Evolutionary conservation across 495 filamentous ascomycete genomes (phyloP).

Genomic region (Chaetomium tenue): DNA sequence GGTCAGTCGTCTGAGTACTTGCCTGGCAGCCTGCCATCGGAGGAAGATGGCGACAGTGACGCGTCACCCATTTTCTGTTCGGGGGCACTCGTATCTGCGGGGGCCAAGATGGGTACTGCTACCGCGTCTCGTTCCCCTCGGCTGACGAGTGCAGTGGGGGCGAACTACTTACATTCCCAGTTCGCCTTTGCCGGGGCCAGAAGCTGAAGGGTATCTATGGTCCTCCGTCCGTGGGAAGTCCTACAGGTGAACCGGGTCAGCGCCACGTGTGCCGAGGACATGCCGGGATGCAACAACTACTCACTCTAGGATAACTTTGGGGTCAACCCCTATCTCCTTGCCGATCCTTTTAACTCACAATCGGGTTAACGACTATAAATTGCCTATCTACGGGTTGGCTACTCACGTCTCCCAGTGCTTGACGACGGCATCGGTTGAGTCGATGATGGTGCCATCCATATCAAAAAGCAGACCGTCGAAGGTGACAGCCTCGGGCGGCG

Average conservation of each 20-base stretch:
- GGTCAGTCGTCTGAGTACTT: background rate
- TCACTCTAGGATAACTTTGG: constrained; percentile 68
- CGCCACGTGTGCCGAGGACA: background rate
- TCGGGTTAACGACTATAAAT: constrained; percentile 11
- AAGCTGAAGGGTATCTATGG: constrained; percentile 73
- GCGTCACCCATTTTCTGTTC: background rate
- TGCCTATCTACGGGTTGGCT: background rate
- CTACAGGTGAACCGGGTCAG: constrained; percentile 11
- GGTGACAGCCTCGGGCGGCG: constrained; percentile 55
- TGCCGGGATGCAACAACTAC: background rate
- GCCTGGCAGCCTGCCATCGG: too few species aligned
- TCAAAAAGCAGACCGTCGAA: constrained; percentile 87
- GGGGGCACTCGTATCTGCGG: background rate
- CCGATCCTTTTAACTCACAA: constrained; percentile 59
- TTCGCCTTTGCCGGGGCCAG: constrained; percentile 79
- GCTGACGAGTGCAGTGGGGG: background rate
- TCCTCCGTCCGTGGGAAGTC: constrained; percentile 84
- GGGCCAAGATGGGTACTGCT: background rate
- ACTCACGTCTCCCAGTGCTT: constrained; percentile 87
- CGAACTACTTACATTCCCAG: constrained; percentile 82
- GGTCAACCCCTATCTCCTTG: constrained; percentile 77
- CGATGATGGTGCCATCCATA: constrained; percentile 85
- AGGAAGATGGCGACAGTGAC: background rate
- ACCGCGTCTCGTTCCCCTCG: background rate
- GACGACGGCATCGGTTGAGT: constrained; percentile 77